A percentile compares a stretch with the other conserved stretches of the same genome.
Conservation (phyloP, 208 protist genomes). For the Acanthamoeba triangularis region DNA sequence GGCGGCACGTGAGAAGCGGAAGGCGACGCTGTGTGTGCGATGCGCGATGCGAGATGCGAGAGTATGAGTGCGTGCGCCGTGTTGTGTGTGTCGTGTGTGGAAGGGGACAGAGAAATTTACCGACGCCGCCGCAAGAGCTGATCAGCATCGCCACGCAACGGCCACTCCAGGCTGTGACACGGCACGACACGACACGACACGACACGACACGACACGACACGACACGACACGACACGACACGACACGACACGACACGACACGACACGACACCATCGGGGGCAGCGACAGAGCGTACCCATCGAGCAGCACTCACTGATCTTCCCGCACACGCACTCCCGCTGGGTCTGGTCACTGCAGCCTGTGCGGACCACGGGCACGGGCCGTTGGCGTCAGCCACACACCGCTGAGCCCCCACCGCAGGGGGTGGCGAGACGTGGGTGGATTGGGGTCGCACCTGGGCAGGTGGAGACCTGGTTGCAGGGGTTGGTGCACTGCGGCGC, state of each 20-base stretch:
- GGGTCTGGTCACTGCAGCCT: not conserved
- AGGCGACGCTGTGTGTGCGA: not conserved
- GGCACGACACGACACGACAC: too few relatives aligned
- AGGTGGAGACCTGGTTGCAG: slow-evolving; percentile 34
- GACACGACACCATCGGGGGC: not conserved
- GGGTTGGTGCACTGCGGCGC: slow-evolving; percentile 5
- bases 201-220: too few relatives aligned
- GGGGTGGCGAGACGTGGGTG: not conserved
- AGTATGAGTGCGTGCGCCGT: not conserved
- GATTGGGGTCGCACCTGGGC: not conserved
- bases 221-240: too few relatives aligned
- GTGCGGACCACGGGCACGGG: not conserved
- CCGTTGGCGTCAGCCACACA: too few relatives aligned
- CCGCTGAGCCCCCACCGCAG: not conserved
- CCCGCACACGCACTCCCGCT: slow-evolving; percentile 21
- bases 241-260: too few relatives aligned
- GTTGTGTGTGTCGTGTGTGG: not conserved
- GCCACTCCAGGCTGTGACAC: not conserved
- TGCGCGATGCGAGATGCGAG: not conserved
- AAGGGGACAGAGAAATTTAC: not conserved
- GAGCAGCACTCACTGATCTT: not conserved
- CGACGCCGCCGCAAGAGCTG: not conserved
- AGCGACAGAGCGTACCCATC: not conserved
- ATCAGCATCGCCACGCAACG: not conserved
- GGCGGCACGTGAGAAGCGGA: slow-evolving; percentile 34